These are phyloP conservation scores for Pisolithus sp. DNA, from an alignment of 768 basidiomycete species.

Conservation along the genomic window DNA sequence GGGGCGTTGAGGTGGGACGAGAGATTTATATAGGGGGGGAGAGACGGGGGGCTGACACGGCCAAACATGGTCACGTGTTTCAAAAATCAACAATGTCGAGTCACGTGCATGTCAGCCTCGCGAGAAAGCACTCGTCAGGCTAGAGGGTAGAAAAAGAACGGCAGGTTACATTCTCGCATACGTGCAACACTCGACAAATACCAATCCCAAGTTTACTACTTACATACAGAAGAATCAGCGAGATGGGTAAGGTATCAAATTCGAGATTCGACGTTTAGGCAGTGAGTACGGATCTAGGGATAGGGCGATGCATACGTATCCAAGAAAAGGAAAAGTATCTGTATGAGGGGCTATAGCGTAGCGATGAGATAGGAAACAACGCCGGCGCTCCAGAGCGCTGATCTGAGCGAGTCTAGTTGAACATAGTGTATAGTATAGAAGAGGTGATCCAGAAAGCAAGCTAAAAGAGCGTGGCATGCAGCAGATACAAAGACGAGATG, in stretches of 20 bases:
- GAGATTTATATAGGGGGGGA: neutral
- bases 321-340: no score
- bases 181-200: no score
- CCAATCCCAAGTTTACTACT: neutral
- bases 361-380: no score
- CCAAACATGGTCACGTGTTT: neutral
- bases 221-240: neutral
- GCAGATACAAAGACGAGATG: neutral
- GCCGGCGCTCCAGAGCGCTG: neutral
- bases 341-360: no score
- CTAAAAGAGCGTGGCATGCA: neutral
- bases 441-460: neutral
- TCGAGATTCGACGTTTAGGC: neutral
- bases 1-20: neutral
- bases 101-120: neutral
- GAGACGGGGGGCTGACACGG: neutral
- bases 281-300: no score
- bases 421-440: neutral
- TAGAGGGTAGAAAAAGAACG: no score
- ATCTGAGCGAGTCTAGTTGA: neutral
- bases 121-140: neutral
- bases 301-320: no score
- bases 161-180: no score
- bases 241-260: neutral
- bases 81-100: neutral